Base-by-base conservation (phyloP, 768 basidiomycete genomes). In the Russula lepida region DNA sequence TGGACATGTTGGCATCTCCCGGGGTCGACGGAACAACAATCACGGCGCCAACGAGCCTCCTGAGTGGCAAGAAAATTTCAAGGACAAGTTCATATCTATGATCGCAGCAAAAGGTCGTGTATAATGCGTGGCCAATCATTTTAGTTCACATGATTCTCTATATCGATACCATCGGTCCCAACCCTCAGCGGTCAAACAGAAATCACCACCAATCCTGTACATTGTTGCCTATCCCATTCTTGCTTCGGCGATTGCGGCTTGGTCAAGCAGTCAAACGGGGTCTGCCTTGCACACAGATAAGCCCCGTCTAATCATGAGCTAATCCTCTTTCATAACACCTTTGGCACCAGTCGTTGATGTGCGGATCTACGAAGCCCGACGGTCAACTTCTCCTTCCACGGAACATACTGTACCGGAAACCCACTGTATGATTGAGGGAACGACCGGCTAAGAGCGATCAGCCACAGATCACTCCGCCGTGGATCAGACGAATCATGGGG, bases 381-480 rank as follows among this genome's bases (percentile, higher is more conserved):
- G 27, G 32, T 73, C 63, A 71, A 62, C 23, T 35, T 35, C 28
- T 52, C 27, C 30, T 19, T 25, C 35, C 33, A 56, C 57, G 61
- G 37, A 63, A 41, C 49, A 49, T 41, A 53, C 52, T 39, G 46
- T 41, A 51, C 49, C 44, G 46, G 50, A 54, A 32, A 53, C 85
- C 70, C 64, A 88, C 86, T 77, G 69, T 86, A 85, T 65, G 81
- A 80, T 69, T 87, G 75, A 39, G 88, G 88, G 71, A 84, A 89
- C 70, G 83, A 82, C 59, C 82, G 84, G 71, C 87, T 89, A 51
- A 39, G 25, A 11, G 27, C 37, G 48, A 25, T 66, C 54, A 63
- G 60, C 46, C 54, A 47, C 64, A 58, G 55, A 56, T 57, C 62
- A 64, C 39, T 59, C 56, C 50, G 65, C 62, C 60, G 43, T 64